Conservation (phyloP, 768 basidiomycete species). For the Floccularia luteovirens region DNA sequence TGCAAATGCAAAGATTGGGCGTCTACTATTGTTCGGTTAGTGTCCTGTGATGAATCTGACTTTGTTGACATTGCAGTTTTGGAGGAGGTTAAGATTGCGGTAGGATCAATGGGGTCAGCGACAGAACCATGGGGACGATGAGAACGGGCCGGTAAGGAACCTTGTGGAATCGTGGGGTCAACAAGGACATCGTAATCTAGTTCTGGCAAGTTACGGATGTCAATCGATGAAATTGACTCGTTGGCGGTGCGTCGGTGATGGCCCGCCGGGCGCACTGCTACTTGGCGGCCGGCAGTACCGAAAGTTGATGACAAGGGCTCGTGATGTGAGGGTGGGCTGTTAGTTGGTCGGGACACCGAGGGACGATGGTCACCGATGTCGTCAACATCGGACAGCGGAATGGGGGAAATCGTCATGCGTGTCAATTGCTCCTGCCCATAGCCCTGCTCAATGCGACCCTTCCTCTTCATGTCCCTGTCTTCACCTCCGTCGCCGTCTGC, state of each 20-base stretch:
- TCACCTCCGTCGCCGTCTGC: neutral
- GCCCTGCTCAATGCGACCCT: neutral
- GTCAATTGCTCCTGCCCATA: constrained; percentile 9
- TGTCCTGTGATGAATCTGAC: neutral
- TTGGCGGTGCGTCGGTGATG: constrained; percentile 14
- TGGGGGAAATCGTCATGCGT: constrained; percentile 15
- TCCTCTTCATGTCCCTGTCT: neutral
- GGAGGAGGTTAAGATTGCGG: no score
- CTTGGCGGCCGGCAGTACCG: neutral
- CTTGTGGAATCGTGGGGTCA: neutral
- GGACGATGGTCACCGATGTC: constrained; percentile 12
- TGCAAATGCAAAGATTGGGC: constrained; percentile 10
- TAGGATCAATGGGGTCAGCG: constrained; percentile 25
- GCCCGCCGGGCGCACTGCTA: constrained; percentile 2
- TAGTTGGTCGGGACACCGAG: neutral
- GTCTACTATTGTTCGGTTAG: neutral
- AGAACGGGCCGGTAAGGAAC: constrained; percentile 7
- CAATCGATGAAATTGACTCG: constrained; percentile 29
- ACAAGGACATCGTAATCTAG: neutral
- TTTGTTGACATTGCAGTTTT: no score
- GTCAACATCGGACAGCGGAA: constrained; percentile 19
- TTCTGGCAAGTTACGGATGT: constrained; percentile 22
- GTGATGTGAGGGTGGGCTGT: neutral
- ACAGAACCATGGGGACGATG: constrained; percentile 22
- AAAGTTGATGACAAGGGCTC: neutral